Evolutionary conservation across 306 rosid genomes (phyloP), one percentile per base, ranked within the genome.

Genomic region (Sophora flavescens): DNA sequence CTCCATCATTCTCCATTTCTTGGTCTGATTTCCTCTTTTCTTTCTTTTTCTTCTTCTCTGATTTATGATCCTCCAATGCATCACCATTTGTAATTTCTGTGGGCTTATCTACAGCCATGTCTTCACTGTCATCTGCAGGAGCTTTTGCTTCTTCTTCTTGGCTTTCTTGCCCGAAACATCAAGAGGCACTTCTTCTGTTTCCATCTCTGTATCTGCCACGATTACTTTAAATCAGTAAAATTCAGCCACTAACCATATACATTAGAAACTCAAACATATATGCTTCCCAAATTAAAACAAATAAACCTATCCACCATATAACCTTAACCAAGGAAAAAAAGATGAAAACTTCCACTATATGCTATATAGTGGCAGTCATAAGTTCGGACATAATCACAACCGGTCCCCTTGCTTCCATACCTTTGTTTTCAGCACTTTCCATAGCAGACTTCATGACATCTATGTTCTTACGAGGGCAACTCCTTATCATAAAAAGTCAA

Each of bases 401-500:
- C 15, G 6, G 8, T 33, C 36, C 61, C 44, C 12, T 44, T 54
- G 8, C 45, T 50, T 41, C 48, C 58, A 3, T 72, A 28, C 99
- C 99, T 85, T 95, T 84, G 73, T 62, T 77, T 58, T 81, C 87
- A 18, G 80, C 80, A 80, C 61, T 88, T 79, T 88, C 96, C 26
- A 96, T 89, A 26, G 97, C 99, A 78, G 91, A 84, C 85, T 92
- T 93, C 99, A 95, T 95, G 61, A 95, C 99, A 78, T 96, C 98
- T 12, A 96, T 83, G 82, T 96, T 96, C 81, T 96, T 96, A 28
- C 98, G 90, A 35, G 99, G 99, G 38, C 99, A 77, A 92, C 92
- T 70, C 99, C 91, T 96, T 96, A 81, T 96, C 99, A 53, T 96
- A 96, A 96, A 58, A 96, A 96, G 87, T 96, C 99, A n/a, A 96